Conservation (phyloP, 1,284 basidiomycete species). For the Mycosarcoma maydis region DNA sequence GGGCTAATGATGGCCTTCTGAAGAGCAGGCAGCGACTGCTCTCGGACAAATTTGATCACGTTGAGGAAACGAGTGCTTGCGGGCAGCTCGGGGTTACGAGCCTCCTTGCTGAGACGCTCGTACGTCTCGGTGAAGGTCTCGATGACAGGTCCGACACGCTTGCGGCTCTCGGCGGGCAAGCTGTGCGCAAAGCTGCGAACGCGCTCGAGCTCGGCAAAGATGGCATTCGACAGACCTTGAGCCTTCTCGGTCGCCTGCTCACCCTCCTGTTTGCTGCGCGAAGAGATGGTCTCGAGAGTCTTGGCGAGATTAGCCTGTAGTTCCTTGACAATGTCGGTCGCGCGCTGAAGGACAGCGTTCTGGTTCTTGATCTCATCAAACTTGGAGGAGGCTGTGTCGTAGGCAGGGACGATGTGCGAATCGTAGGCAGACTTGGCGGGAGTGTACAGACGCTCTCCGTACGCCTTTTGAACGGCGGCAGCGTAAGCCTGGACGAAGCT, state of each 20-base stretch:
- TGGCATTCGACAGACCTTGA: slow-evolving; percentile 54
- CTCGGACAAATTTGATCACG: slow-evolving; percentile 58
- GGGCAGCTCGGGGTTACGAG: slow-evolving; percentile 56
- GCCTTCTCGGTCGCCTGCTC: slow-evolving; percentile 61
- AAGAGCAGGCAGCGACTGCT: slow-evolving; percentile 61
- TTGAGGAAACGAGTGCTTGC: slow-evolving; percentile 56
- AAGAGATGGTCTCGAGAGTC: slow-evolving; percentile 53
- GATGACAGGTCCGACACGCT: slow-evolving; percentile 61
- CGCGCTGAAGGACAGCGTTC: slow-evolving; percentile 59
- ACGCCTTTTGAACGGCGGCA: slow-evolving; percentile 49
- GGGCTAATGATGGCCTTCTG: slow-evolving; percentile 58
- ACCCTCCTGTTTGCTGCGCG: slow-evolving; percentile 52
- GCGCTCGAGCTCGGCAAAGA: slow-evolving; percentile 62
- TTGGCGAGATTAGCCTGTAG: slow-evolving; percentile 57
- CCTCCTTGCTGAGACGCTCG: slow-evolving; percentile 59
- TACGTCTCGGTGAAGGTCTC: slow-evolving; percentile 62
- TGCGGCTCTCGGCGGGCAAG: slow-evolving; percentile 60
- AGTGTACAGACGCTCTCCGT: slow-evolving; percentile 55
- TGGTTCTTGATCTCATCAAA: slow-evolving; percentile 64
- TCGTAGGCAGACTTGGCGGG: slow-evolving; percentile 59
- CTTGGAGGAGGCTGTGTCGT: slow-evolving; percentile 47
- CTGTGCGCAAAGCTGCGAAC: slow-evolving; percentile 59
- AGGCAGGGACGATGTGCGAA: slow-evolving; percentile 51
- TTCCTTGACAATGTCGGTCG: slow-evolving; percentile 57
- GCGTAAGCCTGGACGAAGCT: slow-evolving; percentile 49